phyloP scores from a whole-genome alignment of 345 rosid genomes.

The Hirschfeldia incana region DNA sequence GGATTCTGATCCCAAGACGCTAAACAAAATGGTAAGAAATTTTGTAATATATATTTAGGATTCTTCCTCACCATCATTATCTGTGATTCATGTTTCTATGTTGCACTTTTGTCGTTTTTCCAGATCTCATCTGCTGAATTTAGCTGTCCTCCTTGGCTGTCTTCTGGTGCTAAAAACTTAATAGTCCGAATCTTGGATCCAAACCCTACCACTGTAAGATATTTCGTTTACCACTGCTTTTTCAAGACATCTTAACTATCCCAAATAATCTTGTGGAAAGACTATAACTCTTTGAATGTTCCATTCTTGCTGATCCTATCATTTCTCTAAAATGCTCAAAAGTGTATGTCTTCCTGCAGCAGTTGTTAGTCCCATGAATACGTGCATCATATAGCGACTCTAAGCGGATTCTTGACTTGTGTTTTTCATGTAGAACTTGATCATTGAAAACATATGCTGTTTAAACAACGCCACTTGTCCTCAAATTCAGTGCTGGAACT shows the following conservation, averaged over 20 bases:
- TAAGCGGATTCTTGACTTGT: constrained; percentile 4
- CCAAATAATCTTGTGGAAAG: not conserved
- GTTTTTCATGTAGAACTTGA: constrained; percentile 7
- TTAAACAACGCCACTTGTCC: not conserved
- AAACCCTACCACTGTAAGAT: constrained; percentile 82
- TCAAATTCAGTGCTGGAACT: constrained; percentile 13
- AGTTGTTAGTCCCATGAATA: not conserved
- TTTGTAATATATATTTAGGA: constrained; percentile 25
- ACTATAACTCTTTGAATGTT: not conserved
- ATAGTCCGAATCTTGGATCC: constrained; percentile 84
- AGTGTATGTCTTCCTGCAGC: not conserved
- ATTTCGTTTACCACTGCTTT: not conserved
- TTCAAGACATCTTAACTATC: not conserved
- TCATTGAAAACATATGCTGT: not conserved
- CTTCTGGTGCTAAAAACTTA: constrained; percentile 77
- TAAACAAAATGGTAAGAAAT: constrained; percentile 80
- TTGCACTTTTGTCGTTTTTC: constrained; percentile 11
- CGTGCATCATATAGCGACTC: not conserved
- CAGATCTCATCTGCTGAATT: constrained; percentile 93
- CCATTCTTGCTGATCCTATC: not conserved
- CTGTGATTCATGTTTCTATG: constrained; percentile 27
- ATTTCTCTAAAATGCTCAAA: not conserved
- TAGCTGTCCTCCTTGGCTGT: constrained; percentile 85
- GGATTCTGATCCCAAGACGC: constrained; percentile 75
- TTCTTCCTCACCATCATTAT: constrained; percentile 3